Conservation (phyloP, 768 basidiomycete genomes). For the Dictyophora rubrovolvata region DNA sequence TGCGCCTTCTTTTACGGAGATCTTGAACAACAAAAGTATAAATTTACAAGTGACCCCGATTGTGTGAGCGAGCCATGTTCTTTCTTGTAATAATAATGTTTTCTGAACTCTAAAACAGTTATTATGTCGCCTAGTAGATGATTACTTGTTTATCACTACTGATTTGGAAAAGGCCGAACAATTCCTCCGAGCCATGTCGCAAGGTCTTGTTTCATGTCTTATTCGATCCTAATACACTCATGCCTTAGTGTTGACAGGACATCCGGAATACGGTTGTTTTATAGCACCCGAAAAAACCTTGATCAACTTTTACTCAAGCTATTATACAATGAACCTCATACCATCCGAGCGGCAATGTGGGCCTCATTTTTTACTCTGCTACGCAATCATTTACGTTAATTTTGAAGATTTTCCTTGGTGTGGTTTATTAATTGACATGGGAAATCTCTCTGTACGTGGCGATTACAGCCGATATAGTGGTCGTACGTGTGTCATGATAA, state of each 20-base stretch:
- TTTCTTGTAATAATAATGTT: background rate
- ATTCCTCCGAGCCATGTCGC: slow-evolving; percentile 70
- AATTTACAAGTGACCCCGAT: slow-evolving; percentile 37
- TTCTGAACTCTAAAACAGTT: slow-evolving; percentile 32
- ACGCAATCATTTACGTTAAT: background rate
- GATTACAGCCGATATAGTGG: slow-evolving; percentile 66
- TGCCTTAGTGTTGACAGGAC: slow-evolving; percentile 40
- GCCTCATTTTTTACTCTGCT: background rate
- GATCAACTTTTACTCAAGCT: slow-evolving; percentile 68
- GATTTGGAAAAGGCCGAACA: slow-evolving; percentile 42
- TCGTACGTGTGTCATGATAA: slow-evolving; percentile 31
- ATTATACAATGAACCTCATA: slow-evolving; percentile 42
- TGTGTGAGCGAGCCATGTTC: slow-evolving; percentile 39
- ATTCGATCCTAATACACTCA: background rate
- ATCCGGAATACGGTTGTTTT: slow-evolving; percentile 90
- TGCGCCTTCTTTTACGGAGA: slow-evolving; percentile 95
- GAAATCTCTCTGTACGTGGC: slow-evolving; percentile 62
- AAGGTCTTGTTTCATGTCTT: slow-evolving; percentile 35
- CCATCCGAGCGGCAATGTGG: slow-evolving; percentile 35
- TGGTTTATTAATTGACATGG: slow-evolving; percentile 71
- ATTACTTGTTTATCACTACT: slow-evolving; percentile 85
- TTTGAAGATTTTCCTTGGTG: slow-evolving; percentile 85
- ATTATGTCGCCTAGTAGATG: slow-evolving; percentile 83
- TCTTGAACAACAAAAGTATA: slow-evolving; percentile 57
- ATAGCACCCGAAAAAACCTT: slow-evolving; percentile 84